These are phyloP conservation scores for Eleusine indica DNA, from an alignment of 176 grass and related monocot species.

Conservation along the genomic window DNA sequence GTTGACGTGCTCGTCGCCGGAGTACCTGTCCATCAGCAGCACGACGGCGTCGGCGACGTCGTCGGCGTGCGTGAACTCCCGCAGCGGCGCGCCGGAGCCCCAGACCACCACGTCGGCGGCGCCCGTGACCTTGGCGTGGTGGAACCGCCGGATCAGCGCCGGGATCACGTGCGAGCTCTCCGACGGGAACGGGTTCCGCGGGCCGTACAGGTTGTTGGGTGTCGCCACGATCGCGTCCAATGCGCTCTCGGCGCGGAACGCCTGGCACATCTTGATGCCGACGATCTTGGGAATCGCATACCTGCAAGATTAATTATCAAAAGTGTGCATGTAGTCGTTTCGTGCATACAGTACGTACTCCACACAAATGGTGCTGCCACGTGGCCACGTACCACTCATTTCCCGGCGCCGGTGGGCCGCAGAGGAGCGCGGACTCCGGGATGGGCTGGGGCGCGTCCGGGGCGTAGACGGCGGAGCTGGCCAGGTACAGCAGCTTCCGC, in stretches of 20 bases:
- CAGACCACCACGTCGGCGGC: slow-evolving; percentile 64
- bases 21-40: slow-evolving; percentile 57
- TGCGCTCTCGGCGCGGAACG: slow-evolving; percentile 48
- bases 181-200: slow-evolving; percentile 47
- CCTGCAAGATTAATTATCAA: slow-evolving; percentile 10
- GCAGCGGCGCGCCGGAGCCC: slow-evolving; percentile 59
- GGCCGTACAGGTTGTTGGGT: slow-evolving; percentile 64
- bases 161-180: slow-evolving; percentile 56
- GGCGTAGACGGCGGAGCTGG: slow-evolving; percentile 55
- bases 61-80: slow-evolving; percentile 75
- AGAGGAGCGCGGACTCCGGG: slow-evolving; percentile 50
- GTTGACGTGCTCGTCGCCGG: slow-evolving; percentile 40
- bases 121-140: slow-evolving; percentile 53
- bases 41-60: slow-evolving; percentile 49
- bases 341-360: too few relatives aligned
- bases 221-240: slow-evolving; percentile 53
- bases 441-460: slow-evolving; percentile 53
- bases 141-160: slow-evolving; percentile 77
- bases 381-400: slow-evolving; percentile 51
- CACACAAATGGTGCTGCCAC: too few relatives aligned
- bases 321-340: too few relatives aligned
- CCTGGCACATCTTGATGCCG: slow-evolving; percentile 75
- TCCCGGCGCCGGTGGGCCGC: slow-evolving; percentile 46
- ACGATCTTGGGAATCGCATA: slow-evolving; percentile 55
- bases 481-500: slow-evolving; percentile 56